Evolutionary conservation across 331 rosid genomes (phyloP).

Genomic region (Quercus lobata): DNA sequence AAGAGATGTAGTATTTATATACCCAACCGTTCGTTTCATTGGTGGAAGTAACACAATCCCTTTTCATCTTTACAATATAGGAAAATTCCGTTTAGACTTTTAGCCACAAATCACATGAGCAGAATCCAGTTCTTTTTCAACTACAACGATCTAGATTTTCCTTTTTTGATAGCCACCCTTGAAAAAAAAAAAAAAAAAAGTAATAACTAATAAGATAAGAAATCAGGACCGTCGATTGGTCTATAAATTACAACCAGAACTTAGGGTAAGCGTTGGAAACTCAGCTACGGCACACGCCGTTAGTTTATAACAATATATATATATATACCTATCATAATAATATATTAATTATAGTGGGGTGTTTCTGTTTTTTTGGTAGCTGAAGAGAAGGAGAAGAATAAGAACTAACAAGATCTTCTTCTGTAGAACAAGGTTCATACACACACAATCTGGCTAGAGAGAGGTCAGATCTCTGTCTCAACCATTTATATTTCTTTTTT

Average conservation of each 20-base stretch:
- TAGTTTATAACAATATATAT: not conserved
- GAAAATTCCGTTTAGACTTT: not conserved
- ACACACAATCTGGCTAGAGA: slow-evolving; percentile 28
- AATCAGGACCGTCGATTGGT: slow-evolving; percentile 24
- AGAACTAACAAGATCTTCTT: not conserved
- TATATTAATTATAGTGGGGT: no score
- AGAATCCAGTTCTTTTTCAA: not conserved
- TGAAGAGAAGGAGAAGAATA: not conserved
- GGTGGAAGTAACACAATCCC: slow-evolving; percentile 21
- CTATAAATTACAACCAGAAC: slow-evolving; percentile 7
- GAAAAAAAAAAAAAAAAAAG: not conserved
- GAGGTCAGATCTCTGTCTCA: slow-evolving; percentile 39
- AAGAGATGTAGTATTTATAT: no score
- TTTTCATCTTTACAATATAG: not conserved
- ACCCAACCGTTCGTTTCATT: not conserved
- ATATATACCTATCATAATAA: no score
- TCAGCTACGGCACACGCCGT: slow-evolving; percentile 17
- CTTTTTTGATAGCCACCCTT: not conserved
- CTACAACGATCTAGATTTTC: not conserved
- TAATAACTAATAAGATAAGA: not conserved
- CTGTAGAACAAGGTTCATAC: slow-evolving; percentile 17
- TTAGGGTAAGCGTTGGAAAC: slow-evolving; percentile 13
- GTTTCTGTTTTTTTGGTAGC: not conserved
- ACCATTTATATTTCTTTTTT: not conserved
- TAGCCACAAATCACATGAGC: not conserved